Percentiles rank a stretch among this genome's conserved stretches.
These are phyloP conservation scores for Saprolegnia parasitica DNA, from an alignment of 352 stramenopile species.

Conservation along the genomic window DNA sequence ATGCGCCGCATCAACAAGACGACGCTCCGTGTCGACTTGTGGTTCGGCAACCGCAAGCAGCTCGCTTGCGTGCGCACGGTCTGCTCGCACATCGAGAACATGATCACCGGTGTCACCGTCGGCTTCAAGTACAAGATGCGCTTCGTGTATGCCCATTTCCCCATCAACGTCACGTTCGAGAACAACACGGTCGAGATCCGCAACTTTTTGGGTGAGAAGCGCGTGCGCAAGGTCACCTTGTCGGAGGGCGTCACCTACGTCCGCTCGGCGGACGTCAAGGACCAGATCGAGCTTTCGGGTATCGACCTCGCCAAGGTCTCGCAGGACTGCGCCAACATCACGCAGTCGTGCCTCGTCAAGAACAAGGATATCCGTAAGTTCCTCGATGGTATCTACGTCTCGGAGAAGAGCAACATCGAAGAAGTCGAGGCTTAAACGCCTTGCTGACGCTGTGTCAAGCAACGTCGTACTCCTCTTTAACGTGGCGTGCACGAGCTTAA, in stretches of 20 bases:
- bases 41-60: slow-evolving; percentile 99
- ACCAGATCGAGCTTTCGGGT: slow-evolving; percentile 97
- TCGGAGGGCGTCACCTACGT: slow-evolving; percentile 93
- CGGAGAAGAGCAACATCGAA: slow-evolving; percentile 91
- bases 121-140: slow-evolving; percentile 99
- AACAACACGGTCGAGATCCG: slow-evolving; percentile 95
- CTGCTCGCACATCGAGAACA: slow-evolving; percentile 99
- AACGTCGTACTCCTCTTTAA: slow-evolving; percentile 27
- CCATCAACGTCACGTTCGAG: slow-evolving; percentile 98
- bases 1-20: slow-evolving; percentile 88
- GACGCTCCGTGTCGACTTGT: slow-evolving; percentile 96
- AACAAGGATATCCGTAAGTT: slow-evolving; percentile 99
- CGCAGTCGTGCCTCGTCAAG: slow-evolving; percentile 78
- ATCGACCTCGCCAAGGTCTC: slow-evolving; percentile 98
- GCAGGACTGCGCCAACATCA: slow-evolving; percentile 83
- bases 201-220: slow-evolving; percentile 99
- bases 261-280: slow-evolving; percentile 96
- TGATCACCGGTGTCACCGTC: slow-evolving; percentile 98
- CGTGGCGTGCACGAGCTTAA: slow-evolving; percentile 40
- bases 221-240: slow-evolving; percentile 93
- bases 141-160: slow-evolving; percentile 99
- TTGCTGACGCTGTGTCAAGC: slow-evolving; percentile 29
- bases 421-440: slow-evolving; percentile 50
- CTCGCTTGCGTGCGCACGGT: slow-evolving; percentile 97
- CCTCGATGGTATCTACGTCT: slow-evolving; percentile 99